Conservation (phyloP, 257 asterid species). For the Solanum piurae region DNA sequence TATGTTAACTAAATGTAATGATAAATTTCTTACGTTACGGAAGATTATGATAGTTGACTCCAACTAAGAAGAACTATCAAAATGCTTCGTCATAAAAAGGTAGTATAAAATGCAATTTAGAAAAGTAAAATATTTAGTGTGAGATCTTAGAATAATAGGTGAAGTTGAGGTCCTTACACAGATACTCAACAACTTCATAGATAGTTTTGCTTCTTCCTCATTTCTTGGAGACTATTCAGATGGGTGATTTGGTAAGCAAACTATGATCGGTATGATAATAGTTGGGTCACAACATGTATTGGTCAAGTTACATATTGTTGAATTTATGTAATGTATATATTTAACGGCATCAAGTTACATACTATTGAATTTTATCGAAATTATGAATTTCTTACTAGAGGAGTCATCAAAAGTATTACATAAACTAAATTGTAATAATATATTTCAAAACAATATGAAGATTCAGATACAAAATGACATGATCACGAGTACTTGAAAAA, state of each 20-base stretch:
- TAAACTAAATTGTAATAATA: too few relatives aligned
- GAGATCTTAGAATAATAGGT: background rate
- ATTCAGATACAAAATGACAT: background rate
- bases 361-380: too few relatives aligned
- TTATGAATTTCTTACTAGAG: too few relatives aligned
- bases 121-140: background rate
- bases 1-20: conserved; percentile 27
- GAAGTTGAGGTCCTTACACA: background rate
- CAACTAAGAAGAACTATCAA: too few relatives aligned
- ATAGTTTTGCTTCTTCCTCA: background rate
- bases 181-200: background rate
- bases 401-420: too few relatives aligned
- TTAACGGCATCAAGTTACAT: background rate
- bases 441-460: too few relatives aligned
- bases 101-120: background rate
- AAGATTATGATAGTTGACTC: too few relatives aligned
- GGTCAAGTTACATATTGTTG: background rate
- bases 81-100: too few relatives aligned
- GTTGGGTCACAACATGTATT: background rate
- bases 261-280: background rate
- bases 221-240: background rate
- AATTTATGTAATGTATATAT: background rate
- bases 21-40: too few relatives aligned
- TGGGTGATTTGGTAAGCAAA: background rate
- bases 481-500: too few relatives aligned